A percentile compares a stretch with the other conserved stretches of the same genome.
Conservation (phyloP, 495 filamentous ascomycete genomes). For the Beverwykella pulmonaria region DNA sequence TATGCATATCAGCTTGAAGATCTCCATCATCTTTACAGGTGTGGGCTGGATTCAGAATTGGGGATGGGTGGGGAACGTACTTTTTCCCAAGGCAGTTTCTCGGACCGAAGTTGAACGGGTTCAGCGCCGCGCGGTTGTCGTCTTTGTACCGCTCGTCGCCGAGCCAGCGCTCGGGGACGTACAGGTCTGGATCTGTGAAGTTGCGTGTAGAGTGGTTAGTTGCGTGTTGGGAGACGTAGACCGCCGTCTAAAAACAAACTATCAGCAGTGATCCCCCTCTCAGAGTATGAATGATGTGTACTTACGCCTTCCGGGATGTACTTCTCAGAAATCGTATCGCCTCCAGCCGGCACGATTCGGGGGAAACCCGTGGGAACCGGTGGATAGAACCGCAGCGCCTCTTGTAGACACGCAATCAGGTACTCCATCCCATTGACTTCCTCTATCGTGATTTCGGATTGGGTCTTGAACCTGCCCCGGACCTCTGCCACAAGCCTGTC, state of each 20-base stretch:
- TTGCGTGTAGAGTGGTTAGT: conserved; percentile 47
- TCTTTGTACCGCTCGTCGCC: conserved; percentile 27
- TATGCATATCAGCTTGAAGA: background rate
- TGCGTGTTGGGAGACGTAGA: conserved; percentile 50
- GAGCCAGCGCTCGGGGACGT: conserved; percentile 55
- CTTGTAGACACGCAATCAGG: conserved; percentile 38
- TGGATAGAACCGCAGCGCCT: conserved; percentile 39
- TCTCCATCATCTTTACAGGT: background rate
- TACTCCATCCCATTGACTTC: conserved; percentile 43
- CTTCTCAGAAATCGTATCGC: conserved; percentile 35
- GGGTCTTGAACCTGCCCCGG: conserved; percentile 46
- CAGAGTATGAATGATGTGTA: background rate
- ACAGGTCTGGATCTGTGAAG: conserved; percentile 48
- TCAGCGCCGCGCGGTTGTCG: conserved; percentile 29
- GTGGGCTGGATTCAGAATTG: no score
- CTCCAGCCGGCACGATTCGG: conserved; percentile 34
- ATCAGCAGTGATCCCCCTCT: background rate
- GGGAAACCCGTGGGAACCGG: conserved; percentile 38
- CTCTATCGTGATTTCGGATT: conserved; percentile 53
- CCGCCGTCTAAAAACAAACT: conserved; percentile 40
- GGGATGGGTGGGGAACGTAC: conserved; percentile 17
- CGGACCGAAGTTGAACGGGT: conserved; percentile 41
- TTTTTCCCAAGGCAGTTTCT: conserved; percentile 42
- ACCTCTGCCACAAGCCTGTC: conserved; percentile 50
- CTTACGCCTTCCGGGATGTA: conserved; percentile 45